phyloP scores from a whole-genome alignment of 2,329 filamentous ascomycete species.

The Venturia pyrina region DNA sequence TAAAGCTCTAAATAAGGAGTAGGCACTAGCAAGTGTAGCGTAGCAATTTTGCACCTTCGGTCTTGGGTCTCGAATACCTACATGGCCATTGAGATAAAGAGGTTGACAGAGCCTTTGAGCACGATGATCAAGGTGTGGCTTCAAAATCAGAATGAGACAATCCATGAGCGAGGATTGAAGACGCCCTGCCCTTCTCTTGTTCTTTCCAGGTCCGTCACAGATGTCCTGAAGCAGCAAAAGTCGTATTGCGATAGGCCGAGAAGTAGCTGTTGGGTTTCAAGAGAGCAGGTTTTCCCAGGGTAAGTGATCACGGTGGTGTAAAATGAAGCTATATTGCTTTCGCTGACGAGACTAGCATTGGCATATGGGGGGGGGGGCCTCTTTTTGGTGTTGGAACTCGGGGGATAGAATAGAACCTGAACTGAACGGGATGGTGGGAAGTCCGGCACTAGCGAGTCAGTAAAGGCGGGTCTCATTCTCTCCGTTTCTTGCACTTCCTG shows the following conservation, averaged over 20 bases:
- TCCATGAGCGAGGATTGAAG: neutral
- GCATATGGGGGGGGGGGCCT: no score
- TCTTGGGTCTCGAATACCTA: neutral
- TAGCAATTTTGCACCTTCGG: neutral
- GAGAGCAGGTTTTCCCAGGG: neutral
- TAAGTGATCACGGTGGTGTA: neutral
- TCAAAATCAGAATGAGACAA: neutral
- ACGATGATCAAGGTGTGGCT: neutral
- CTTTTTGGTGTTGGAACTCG: no score
- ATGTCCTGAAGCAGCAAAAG: neutral
- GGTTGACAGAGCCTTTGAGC: neutral
- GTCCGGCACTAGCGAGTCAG: no score
- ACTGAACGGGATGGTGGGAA: no score
- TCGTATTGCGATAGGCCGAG: neutral
- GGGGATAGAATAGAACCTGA: no score
- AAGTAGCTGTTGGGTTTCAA: neutral
- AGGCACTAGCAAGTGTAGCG: neutral
- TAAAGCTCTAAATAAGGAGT: neutral
- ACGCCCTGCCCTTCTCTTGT: neutral
- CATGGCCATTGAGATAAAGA: neutral
- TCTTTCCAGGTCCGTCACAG: neutral
- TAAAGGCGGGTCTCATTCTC: no score
- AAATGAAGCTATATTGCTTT: neutral
- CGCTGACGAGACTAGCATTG: neutral
- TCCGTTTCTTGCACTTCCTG: no score